Base-by-base conservation (phyloP, 2,329 filamentous ascomycete genomes). In the Ceratocystis destructans region DNA sequence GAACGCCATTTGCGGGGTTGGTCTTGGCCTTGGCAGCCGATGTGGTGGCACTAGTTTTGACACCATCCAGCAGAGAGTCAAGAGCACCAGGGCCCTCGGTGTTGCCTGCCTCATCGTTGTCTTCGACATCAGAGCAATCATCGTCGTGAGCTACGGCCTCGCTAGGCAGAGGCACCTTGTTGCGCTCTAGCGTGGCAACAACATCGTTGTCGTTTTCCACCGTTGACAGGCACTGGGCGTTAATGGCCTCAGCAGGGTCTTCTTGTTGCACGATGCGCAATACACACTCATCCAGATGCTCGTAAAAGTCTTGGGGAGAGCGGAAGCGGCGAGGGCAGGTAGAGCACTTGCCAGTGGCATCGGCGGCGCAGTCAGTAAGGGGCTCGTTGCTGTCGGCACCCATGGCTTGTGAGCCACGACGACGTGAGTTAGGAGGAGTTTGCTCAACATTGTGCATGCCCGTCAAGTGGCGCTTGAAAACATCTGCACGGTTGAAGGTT, bases 271-370 rank as follows among this genome's bases (percentile, higher is more conserved):
- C 86, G 71, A 87, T 87, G 73, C 84, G 83, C 70, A 88, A 77
- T 68, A 88, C 86, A 73, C 86, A 88, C 76, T 88, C 85, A 71
- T 88, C 93, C 73, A 97, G 80, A 82, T 97, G 93, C 82, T 97
- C 94, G 76, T 97, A 97, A 77, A 97, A 97, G 77, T 97, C 93
- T 75, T 97, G 93, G 4, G 92, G 91, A 72, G 90, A 96, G 78
- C 83, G 85, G 77, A 97, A 97, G 12, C 88, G 96, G 68, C 86
- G 84, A 15, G 89, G 90, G 77, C 94, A 99, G 63, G 92, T 97
- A 31, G 91, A 96, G 77, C 94, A 97, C 78, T 94, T 96, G 76
- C 92, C 93, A 15, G 91, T 94, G 41, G 89, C 86, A 72, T 94
- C 89, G 68, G 85, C 82, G 22, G 87, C 82, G 72, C 90, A 90